These are phyloP conservation scores for Naganishia vaughanmartiniae DNA, from an alignment of 768 basidiomycete species.

Conservation along the genomic window DNA sequence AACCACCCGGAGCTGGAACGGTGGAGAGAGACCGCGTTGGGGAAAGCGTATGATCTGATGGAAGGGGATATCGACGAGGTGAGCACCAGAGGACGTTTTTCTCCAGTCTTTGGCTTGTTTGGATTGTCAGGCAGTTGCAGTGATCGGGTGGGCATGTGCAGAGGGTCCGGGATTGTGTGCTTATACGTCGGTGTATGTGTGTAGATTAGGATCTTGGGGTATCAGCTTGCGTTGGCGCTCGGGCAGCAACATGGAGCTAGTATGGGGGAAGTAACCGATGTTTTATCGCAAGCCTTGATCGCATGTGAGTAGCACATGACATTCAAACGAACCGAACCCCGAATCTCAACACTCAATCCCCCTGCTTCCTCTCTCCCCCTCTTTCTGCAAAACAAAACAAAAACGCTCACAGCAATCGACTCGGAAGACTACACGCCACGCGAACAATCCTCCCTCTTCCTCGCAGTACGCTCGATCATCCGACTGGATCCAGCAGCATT, in stretches of 20 bases:
- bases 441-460: neutral
- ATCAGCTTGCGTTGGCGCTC: neutral
- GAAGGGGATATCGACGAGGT: neutral
- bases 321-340: neutral
- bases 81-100: too few relatives aligned
- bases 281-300: neutral
- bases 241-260: slow-evolving; percentile 4
- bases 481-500: neutral
- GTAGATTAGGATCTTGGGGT: neutral
- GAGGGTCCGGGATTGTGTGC: too few relatives aligned
- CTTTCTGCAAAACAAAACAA: too few relatives aligned
- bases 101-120: too few relatives aligned
- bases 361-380: neutral
- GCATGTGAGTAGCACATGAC: neutral
- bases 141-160: too few relatives aligned
- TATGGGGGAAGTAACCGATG: slow-evolving; percentile 1
- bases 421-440: neutral
- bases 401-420: neutral
- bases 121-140: too few relatives aligned
- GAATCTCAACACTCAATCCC: neutral
- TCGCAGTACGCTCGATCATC: neutral
- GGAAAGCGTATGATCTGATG: neutral
- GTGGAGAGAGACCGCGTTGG: neutral
- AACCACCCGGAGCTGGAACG: neutral
- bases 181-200: neutral